Evolutionary conservation across 2,329 filamentous ascomycete species (phyloP).

Genomic region (Hymenoscyphus fructigenus): DNA sequence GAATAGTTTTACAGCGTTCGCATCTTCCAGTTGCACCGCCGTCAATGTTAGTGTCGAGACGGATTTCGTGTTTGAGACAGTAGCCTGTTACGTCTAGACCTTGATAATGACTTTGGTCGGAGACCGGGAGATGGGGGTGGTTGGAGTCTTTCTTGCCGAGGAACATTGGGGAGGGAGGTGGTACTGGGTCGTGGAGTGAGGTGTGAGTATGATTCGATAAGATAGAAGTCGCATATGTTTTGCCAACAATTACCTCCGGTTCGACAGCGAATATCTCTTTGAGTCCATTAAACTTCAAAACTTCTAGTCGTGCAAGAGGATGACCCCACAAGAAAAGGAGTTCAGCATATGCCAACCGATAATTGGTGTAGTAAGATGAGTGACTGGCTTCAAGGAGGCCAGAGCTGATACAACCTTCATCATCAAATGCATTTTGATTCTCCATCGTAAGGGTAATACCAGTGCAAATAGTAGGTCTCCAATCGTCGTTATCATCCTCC

Average conservation of each 20-base stretch:
- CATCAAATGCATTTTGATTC: conserved; percentile 66
- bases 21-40: conserved; percentile 49
- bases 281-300: conserved; percentile 68
- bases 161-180: conserved; percentile 50
- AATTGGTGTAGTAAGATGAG: conserved; percentile 53
- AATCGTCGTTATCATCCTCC: conserved; percentile 26
- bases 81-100: conserved; percentile 63
- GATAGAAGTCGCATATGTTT: conserved; percentile 31
- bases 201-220: conserved; percentile 31
- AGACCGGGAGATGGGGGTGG: conserved; percentile 46
- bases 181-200: conserved; percentile 20
- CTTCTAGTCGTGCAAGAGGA: conserved; percentile 61
- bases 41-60: conserved; percentile 48
- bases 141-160: conserved; percentile 57
- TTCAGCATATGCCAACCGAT: conserved; percentile 66
- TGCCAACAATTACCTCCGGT: conserved; percentile 31
- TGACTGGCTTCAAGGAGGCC: conserved; percentile 55
- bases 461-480: conserved; percentile 27
- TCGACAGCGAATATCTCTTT: conserved; percentile 45
- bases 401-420: conserved; percentile 63
- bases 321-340: conserved; percentile 66
- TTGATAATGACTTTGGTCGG: conserved; percentile 37
- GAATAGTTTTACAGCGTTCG: conserved; percentile 51
- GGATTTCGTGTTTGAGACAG: conserved; percentile 61
- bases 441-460: conserved; percentile 50